phyloP scores from a whole-genome alignment of 2,329 filamentous ascomycete genomes.

The Trichophyton rubrum region DNA sequence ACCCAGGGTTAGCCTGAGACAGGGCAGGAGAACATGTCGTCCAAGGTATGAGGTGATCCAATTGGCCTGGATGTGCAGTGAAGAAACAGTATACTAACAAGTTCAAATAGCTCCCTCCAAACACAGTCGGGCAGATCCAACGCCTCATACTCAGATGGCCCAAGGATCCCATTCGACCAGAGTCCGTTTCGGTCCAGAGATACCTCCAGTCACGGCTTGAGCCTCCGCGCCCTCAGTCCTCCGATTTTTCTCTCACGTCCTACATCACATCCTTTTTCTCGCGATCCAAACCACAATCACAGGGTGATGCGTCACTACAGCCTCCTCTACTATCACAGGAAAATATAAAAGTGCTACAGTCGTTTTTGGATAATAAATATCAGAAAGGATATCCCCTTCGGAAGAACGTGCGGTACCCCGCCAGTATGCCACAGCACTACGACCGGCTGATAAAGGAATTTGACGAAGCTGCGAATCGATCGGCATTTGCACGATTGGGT shows the following conservation, averaged over 20 bases:
- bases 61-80: not conserved
- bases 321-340: conserved; percentile 16
- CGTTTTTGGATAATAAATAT: conserved; percentile 49
- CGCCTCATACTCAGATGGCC: conserved; percentile 36
- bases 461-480: conserved; percentile 40
- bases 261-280: conserved; percentile 10
- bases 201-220: conserved; percentile 28
- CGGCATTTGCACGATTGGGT: conserved; percentile 33
- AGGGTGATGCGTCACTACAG: conserved; percentile 5
- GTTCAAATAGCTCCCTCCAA: conserved; percentile 17
- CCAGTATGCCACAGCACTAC: conserved; percentile 42
- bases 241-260: conserved; percentile 4
- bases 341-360: conserved; percentile 45
- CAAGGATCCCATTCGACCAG: conserved; percentile 32
- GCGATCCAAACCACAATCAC: conserved; percentile 6
- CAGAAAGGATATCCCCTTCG: conserved; percentile 39
- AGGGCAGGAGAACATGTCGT: not conserved
- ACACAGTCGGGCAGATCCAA: conserved; percentile 26
- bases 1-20: not conserved
- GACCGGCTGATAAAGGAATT: conserved; percentile 41
- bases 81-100: not conserved
- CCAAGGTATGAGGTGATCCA: not conserved
- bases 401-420: conserved; percentile 36
- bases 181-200: conserved; percentile 34
- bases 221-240: conserved; percentile 9